phyloP scores from a whole-genome alignment of 228 moss, liverwort and hornwort genomes.

The Sphagnum magellanicum region DNA sequence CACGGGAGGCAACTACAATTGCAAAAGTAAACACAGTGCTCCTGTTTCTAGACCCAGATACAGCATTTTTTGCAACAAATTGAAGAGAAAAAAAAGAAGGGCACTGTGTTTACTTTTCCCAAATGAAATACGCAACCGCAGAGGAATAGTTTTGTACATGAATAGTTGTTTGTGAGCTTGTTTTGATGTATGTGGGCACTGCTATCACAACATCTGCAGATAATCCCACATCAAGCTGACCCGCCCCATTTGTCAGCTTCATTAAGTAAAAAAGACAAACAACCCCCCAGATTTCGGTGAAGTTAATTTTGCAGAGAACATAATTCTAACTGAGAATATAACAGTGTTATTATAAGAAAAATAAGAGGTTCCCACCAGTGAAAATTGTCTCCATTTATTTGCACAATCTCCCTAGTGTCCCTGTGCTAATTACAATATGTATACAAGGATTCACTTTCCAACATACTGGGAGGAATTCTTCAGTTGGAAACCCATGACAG shows the following conservation, averaged over 20 bases:
- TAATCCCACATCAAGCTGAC: constrained; percentile 81
- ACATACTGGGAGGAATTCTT: no score
- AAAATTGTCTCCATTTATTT: no score
- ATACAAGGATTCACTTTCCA: no score
- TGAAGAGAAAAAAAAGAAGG: neutral
- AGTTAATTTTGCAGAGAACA: neutral
- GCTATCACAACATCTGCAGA: constrained; percentile 41
- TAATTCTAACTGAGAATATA: neutral
- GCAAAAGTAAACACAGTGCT: no score
- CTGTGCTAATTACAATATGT: no score
- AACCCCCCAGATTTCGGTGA: neutral
- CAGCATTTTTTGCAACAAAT: no score
- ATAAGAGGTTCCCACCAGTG: no score
- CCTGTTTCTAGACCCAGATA: no score
- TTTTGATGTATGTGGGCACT: constrained; percentile 59
- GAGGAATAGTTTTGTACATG: constrained; percentile 68
- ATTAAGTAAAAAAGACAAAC: neutral
- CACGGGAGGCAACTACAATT: no score
- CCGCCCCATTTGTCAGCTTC: neutral
- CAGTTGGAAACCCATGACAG: no score
- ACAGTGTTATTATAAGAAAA: no score
- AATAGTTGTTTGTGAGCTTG: constrained; percentile 50
- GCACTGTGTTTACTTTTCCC: constrained; percentile 50
- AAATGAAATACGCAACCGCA: constrained; percentile 54
- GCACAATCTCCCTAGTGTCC: no score